phyloP scores from a whole-genome alignment of 75 land plant species.

The Isoetes taiwanensis region DNA sequence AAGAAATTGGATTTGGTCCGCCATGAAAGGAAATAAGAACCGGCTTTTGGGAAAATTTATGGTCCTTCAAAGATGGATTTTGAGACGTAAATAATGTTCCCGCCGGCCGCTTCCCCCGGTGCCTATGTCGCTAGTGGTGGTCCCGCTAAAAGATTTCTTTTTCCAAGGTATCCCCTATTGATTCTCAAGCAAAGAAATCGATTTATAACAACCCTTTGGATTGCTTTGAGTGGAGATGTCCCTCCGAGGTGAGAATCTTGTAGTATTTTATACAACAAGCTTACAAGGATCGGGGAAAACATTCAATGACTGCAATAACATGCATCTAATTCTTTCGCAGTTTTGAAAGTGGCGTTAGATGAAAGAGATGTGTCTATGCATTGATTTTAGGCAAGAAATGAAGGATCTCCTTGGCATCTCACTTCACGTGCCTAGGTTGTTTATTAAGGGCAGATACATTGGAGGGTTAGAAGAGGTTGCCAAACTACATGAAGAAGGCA shows the following conservation, averaged over 20 bases:
- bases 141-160: no score
- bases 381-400: neutral
- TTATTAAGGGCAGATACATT: constrained; percentile 2
- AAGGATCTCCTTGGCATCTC: neutral
- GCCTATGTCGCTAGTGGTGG: no score
- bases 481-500: neutral
- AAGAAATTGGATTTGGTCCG: no score
- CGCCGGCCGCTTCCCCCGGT: no score
- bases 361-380: constrained; percentile 8
- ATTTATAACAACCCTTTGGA: constrained; percentile 3
- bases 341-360: neutral
- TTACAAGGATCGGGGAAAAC: neutral
- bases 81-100: no score
- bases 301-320: neutral
- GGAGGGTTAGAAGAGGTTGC: neutral
- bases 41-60: no score
- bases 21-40: no score
- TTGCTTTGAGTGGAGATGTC: neutral
- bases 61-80: no score
- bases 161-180: no score
- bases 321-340: constrained; percentile 2
- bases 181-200: neutral
- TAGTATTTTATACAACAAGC: neutral
- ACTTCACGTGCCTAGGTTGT: constrained; percentile 9
- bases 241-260: neutral